Evolutionary conservation across 495 filamentous ascomycete genomes (phyloP).

Genomic region (Immersiella caudata): DNA sequence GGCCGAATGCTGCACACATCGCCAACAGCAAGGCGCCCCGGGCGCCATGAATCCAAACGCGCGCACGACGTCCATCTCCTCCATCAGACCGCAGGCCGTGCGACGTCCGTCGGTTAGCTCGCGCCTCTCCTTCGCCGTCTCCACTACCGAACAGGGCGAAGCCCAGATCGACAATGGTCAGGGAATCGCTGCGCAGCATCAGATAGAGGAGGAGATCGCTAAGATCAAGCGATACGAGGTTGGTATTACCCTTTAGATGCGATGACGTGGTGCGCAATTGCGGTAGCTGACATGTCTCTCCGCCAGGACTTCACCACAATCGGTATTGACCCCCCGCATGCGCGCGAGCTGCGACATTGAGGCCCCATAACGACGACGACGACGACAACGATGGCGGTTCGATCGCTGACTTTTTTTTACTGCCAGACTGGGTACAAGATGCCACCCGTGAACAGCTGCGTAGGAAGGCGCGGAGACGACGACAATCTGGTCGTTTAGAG

Average conservation of each 20-base stretch:
- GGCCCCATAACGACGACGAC: no score
- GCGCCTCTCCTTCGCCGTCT: conserved; percentile 70
- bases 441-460: conserved; percentile 86
- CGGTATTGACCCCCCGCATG: conserved; percentile 46
- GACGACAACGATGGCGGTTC: not conserved
- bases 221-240: conserved; percentile 98
- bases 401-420: conserved; percentile 17
- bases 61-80: conserved; percentile 58
- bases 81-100: conserved; percentile 44
- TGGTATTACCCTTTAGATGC: conserved; percentile 3
- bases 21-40: conserved; percentile 29
- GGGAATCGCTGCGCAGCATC: conserved; percentile 51
- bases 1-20: conserved; percentile 31
- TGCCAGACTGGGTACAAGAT: conserved; percentile 92
- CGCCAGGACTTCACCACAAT: conserved; percentile 84
- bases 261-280: not conserved
- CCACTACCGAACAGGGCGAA: conserved; percentile 64
- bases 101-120: conserved; percentile 67
- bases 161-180: conserved; percentile 39
- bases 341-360: not conserved
- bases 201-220: conserved; percentile 91
- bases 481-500: conserved; percentile 75
- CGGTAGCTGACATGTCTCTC: not conserved
- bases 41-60: conserved; percentile 39
- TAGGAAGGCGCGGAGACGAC: conserved; percentile 72